These are phyloP conservation scores for Pythium angustatum DNA, from an alignment of 352 stramenopile genomes.

Conservation along the genomic window DNA sequence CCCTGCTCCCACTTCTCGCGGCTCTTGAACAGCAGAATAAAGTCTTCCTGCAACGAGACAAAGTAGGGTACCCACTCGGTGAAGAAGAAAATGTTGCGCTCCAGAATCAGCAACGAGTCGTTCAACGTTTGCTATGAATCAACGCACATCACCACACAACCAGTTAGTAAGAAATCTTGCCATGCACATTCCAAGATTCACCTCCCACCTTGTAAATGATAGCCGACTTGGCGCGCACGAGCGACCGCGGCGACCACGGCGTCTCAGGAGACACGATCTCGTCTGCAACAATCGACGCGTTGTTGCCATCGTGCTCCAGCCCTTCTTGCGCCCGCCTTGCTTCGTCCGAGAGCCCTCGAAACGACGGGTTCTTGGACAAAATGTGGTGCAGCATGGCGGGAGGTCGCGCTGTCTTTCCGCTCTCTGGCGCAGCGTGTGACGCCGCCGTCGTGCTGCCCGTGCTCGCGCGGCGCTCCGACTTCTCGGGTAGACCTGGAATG, in stretches of 20 bases:
- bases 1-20: conserved; percentile 86
- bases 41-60: conserved; percentile 81
- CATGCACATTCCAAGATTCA: neutral
- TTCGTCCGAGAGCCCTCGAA: conserved; percentile 11
- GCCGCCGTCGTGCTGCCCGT: neutral
- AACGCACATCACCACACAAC: neutral
- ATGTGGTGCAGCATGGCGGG: conserved; percentile 18
- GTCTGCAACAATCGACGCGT: conserved; percentile 73
- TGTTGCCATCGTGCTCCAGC: conserved; percentile 76
- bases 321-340: conserved; percentile 6
- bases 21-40: conserved; percentile 74
- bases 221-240: conserved; percentile 80
- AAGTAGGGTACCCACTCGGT: conserved; percentile 79
- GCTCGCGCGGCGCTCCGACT: conserved; percentile 11
- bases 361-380: conserved; percentile 15
- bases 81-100: conserved; percentile 88
- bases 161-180: no score
- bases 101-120: conserved; percentile 74
- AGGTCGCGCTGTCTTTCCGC: neutral
- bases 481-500: conserved; percentile 12
- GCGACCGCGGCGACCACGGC: conserved; percentile 82
- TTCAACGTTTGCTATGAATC: conserved; percentile 78
- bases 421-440: neutral
- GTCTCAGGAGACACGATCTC: conserved; percentile 47
- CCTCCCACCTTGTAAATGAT: conserved; percentile 81